Base-by-base conservation (phyloP, 2,329 filamentous ascomycete species). In the Aspergillus arachidicola region DNA sequence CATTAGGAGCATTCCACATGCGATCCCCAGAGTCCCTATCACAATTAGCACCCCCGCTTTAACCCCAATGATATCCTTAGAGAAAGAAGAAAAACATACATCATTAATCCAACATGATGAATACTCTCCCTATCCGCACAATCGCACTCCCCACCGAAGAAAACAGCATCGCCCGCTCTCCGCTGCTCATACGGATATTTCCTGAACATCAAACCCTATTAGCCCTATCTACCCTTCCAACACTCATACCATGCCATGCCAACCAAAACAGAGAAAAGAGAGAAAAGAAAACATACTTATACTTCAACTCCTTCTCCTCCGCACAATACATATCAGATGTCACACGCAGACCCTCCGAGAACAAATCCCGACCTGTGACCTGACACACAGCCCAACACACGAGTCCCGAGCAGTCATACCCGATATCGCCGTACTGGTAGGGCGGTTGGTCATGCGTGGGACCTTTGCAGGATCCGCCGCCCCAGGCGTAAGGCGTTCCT, bases 401-500 rank as follows among this genome's bases (percentile, higher is more conserved):
- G 1, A 73, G 61, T 2, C 72, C 71, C 6, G 72, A 74, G 58
- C 72, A 74, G 51, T 74, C 72, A 51, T 67, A 74, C 4, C 72
- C 72, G 28, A 65, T 56, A 11, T 73, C 69, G 5, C 69, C 71
- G 51, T 72, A 68, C 10, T 72, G 30, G 55, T 70, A 71, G 6
- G 71, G 71, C 5, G 68, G 67, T 26, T 70, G 56, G 54, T 72
- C 71, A 10, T 45, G 45, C 4, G 66, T 66, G 10, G 72, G 72
- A 2, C 71, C 72, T 1, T 64, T 64, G 62, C 72, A 74, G 26
- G 57, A 65, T 16, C 71, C 72, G 30, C 71, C 71, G 21, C 71
- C 71, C 72, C 71, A 74, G 16, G 70, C 72, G 60, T 73, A 74
- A 6, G 70, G 71, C 32, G 82, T 64, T 34, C 82, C 82, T 38